Percentiles rank a stretch among this genome's conserved stretches.
These are phyloP conservation scores for Tetrahymena elliotti DNA, from an alignment of 73 alveolate species.

Conservation along the genomic window DNA sequence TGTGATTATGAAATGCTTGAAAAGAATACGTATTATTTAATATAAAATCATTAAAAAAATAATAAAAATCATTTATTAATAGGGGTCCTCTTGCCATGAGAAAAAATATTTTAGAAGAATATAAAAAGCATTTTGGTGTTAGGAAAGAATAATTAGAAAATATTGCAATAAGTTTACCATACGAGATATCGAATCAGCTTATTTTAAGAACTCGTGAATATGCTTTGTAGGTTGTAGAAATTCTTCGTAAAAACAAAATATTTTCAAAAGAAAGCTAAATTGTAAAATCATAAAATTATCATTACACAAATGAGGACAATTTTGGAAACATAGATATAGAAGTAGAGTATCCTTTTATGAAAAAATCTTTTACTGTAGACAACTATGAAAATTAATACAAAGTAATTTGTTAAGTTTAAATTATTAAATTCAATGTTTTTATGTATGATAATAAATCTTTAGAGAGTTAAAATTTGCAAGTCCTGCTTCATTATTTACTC, in stretches of 20 bases:
- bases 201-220: slow-evolving; percentile 35
- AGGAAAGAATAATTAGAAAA: slow-evolving; percentile 30
- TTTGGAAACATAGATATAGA: slow-evolving; percentile 28
- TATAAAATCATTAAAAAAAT: not conserved
- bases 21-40: slow-evolving; percentile 1
- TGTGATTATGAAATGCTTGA: slow-evolving; percentile 40
- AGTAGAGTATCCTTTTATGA: slow-evolving; percentile 29
- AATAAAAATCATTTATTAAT: not conserved
- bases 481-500: slow-evolving; percentile 38
- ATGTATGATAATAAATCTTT: not conserved
- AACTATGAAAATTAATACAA: not conserved
- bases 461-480: slow-evolving; percentile 37
- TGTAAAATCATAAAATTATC: slow-evolving; percentile 10
- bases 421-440: not conserved
- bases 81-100: slow-evolving; percentile 32
- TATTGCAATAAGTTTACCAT: slow-evolving; percentile 18
- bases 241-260: slow-evolving; percentile 29
- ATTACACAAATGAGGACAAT: not conserved
- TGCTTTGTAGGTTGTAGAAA: slow-evolving; percentile 12
- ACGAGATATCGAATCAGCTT: slow-evolving; percentile 28
- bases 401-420: slow-evolving; percentile 3
- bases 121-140: slow-evolving; percentile 27
- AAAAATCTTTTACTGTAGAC: not conserved
- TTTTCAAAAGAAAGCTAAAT: slow-evolving; percentile 16
- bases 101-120: slow-evolving; percentile 32